These are phyloP conservation scores for Saccharum spontaneum DNA, from an alignment of 176 grass and related monocot genomes.

Conservation along the genomic window DNA sequence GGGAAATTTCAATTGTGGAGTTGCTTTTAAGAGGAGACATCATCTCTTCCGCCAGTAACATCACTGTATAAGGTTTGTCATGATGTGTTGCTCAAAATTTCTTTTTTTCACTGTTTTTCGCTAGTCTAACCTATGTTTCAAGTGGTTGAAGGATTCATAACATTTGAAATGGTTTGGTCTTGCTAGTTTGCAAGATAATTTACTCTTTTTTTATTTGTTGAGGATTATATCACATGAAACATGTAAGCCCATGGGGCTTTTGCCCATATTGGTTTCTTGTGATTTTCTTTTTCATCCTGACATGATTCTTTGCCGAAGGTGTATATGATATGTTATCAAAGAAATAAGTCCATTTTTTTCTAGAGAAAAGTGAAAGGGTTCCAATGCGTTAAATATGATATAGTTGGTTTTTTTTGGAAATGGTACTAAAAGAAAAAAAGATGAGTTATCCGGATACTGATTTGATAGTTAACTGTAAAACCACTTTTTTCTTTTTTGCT, in stretches of 20 bases:
- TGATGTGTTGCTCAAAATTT: constrained; percentile 73
- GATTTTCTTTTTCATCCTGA: constrained; percentile 9
- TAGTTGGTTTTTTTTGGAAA: not conserved
- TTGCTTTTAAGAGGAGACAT: constrained; percentile 94
- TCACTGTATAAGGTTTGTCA: constrained; percentile 93
- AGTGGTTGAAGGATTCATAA: constrained; percentile 34
- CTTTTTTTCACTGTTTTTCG: constrained; percentile 20
- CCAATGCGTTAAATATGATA: not conserved
- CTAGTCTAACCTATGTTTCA: constrained; percentile 26
- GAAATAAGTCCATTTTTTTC: not conserved
- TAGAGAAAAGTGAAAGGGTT: not conserved
- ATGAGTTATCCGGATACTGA: not conserved
- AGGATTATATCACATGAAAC: not conserved
- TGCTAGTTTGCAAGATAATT: not conserved
- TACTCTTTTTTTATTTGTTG: not conserved
- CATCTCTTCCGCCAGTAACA: constrained; percentile 78
- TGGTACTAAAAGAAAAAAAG: not conserved
- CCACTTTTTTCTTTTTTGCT: not conserved
- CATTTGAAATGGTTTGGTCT: constrained; percentile 4
- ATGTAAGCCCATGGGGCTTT: not conserved
- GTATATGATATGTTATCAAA: not conserved
- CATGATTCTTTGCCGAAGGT: constrained; percentile 28
- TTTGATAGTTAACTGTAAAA: not conserved
- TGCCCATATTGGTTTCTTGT: not conserved
- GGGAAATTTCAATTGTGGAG: constrained; percentile 76